A percentile compares a stretch with the other conserved stretches of the same genome.
phyloP scores from a whole-genome alignment of 2,329 filamentous ascomycete species.

The Verticillium nubilum region DNA sequence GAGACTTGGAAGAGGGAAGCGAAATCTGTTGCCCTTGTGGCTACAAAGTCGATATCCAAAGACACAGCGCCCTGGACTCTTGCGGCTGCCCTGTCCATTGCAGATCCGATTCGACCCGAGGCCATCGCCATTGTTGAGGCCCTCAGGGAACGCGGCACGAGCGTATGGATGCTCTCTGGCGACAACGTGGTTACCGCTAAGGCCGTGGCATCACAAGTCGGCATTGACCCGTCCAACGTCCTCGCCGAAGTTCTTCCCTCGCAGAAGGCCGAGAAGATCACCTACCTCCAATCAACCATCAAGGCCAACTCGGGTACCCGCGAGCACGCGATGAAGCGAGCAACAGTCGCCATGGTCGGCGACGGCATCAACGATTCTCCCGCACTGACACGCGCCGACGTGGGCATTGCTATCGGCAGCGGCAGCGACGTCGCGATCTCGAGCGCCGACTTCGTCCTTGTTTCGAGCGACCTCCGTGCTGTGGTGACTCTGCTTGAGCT shows the following conservation, averaged over 20 bases:
- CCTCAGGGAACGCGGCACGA: constrained; percentile 59
- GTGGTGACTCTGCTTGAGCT: constrained; percentile 71
- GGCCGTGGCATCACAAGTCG: constrained; percentile 70
- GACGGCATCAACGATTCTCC: constrained; percentile 89
- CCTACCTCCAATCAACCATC: constrained; percentile 51
- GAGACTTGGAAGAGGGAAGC: constrained; percentile 56
- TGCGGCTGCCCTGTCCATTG: constrained; percentile 65
- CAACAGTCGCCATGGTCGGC: constrained; percentile 74
- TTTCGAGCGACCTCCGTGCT: constrained; percentile 63
- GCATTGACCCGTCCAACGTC: constrained; percentile 68
- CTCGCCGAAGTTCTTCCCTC: constrained; percentile 83
- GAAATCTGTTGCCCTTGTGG: constrained; percentile 59
- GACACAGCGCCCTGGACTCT: constrained; percentile 39
- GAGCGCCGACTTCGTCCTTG: constrained; percentile 75
- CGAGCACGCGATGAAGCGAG: constrained; percentile 29
- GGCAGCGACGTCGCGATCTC: constrained; percentile 81
- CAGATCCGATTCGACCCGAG: constrained; percentile 76
- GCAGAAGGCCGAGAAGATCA: constrained; percentile 71
- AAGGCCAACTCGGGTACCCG: constrained; percentile 21
- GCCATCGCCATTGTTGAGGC: constrained; percentile 58
- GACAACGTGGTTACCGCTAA: constrained; percentile 82
- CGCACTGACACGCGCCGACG: constrained; percentile 72
- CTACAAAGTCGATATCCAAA: constrained; percentile 26
- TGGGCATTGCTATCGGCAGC: constrained; percentile 77
- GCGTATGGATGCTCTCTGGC: constrained; percentile 89